These are phyloP conservation scores for Podospora fimiseda DNA, from an alignment of 495 filamentous ascomycete species.

Conservation along the genomic window DNA sequence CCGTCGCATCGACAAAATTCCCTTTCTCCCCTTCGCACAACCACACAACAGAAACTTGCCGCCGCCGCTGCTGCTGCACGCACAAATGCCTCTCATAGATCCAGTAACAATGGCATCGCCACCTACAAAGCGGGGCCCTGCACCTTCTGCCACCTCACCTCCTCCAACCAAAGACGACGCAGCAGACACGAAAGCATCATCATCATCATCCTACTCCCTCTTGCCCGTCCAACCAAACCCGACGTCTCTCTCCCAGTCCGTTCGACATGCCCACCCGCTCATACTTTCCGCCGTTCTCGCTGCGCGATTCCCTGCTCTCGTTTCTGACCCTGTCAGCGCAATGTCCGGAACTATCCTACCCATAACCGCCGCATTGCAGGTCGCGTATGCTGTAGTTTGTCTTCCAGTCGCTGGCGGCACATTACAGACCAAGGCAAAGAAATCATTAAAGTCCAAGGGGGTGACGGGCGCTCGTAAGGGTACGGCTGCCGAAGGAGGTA, in stretches of 20 bases:
- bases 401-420: constrained; percentile 55
- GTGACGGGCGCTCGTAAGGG: constrained; percentile 41
- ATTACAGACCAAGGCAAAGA: constrained; percentile 12
- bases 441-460: constrained; percentile 30
- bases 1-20: too few species aligned
- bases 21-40: too few species aligned
- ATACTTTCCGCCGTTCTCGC: constrained; percentile 56
- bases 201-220: constrained; percentile 12
- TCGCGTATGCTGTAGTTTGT: constrained; percentile 62
- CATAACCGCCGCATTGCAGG: constrained; percentile 57
- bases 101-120: constrained; percentile 27
- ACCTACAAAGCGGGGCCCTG: constrained; percentile 13
- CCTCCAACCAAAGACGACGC: neutral
- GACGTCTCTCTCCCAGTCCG: constrained; percentile 27
- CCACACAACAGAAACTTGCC: too few species aligned
- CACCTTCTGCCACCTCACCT: constrained; percentile 5
- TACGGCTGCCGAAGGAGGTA: constrained; percentile 20
- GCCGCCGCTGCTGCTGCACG: too few species aligned
- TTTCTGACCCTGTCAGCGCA: constrained; percentile 61
- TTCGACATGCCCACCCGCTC: constrained; percentile 37
- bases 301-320: constrained; percentile 58
- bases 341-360: constrained; percentile 54
- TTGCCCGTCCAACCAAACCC: constrained; percentile 29
- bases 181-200: constrained; percentile 1
- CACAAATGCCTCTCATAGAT: constrained; percentile 29